Percentiles rank a stretch among this genome's conserved stretches.
Evolutionary conservation across 1,284 basidiomycete species (phyloP).

Genomic region (Ustilago hordei): DNA sequence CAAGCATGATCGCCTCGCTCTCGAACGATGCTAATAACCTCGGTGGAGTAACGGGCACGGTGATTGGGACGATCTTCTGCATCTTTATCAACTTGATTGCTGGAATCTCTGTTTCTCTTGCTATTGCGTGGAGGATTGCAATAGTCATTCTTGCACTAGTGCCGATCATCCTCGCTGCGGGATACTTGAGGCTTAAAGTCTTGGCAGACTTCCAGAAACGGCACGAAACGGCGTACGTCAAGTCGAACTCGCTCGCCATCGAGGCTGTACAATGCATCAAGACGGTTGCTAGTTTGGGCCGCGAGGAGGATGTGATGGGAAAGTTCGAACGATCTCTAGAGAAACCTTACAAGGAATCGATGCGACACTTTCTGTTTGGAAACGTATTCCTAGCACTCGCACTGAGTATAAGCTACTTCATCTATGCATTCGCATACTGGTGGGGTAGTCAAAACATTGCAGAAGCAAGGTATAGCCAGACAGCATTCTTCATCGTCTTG

Average conservation of each 20-base stretch:
- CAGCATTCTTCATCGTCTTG: conserved; percentile 63
- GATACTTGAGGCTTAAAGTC: conserved; percentile 61
- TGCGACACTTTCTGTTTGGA: conserved; percentile 55
- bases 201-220: conserved; percentile 62
- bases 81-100: conserved; percentile 61
- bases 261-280: conserved; percentile 59
- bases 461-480: conserved; percentile 51
- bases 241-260: conserved; percentile 58
- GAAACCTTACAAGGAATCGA: conserved; percentile 54
- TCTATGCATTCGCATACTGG: conserved; percentile 65
- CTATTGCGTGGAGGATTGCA: conserved; percentile 60
- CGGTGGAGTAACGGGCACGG: conserved; percentile 57
- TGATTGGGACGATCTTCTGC: conserved; percentile 63
- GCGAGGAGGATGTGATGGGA: conserved; percentile 59
- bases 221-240: conserved; percentile 60
- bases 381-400: conserved; percentile 58
- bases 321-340: conserved; percentile 49
- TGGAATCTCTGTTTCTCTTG: conserved; percentile 53
- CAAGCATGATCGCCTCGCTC: conserved; percentile 55
- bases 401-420: conserved; percentile 63
- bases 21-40: conserved; percentile 58
- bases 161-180: conserved; percentile 56
- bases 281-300: conserved; percentile 53
- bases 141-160: conserved; percentile 60
- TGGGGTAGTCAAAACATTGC: conserved; percentile 64